Base-by-base conservation (phyloP, 164 flowering plant genomes). In the Berberis thunbergii region DNA sequence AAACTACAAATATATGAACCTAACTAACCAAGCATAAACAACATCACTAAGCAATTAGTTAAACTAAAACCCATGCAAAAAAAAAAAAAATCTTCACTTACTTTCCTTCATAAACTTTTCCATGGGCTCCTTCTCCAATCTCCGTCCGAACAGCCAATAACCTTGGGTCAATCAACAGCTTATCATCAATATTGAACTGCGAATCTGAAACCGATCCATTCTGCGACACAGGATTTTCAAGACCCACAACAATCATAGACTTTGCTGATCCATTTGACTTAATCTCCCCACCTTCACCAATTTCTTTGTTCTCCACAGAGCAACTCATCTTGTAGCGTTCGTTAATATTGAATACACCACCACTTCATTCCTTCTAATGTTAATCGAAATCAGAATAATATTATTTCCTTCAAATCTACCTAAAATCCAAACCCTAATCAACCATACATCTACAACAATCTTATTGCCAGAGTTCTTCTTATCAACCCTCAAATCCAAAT, bases 81-180 rank as follows among this genome's bases (percentile, higher is more conserved):
- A 2, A 13, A 3, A 55, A 55, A 55, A 2, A 55, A 55, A 26
- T 26, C 38, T 42, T 7, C 26, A 80, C 83, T 74, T 66, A 92
- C 98, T 86, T 92, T 75, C 98, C 98, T 79, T 86, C 81, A 64
- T 87, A 92, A 58, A 92, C 98, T 73, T 83, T 85, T 4, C 95
- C 96, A 77, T 92, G 98, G 63, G 98, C 96, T 64, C 98, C 98
- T 62, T 92, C 96, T 7, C 96, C 98, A 64, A 92, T 84, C 73
- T 92, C 86, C 2, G 86, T 65, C 12, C 92, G 92, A 62, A 87
- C 82, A 71, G 80, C 86, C 60, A 92, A 70, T 58, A 79, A 64
- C 44, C 81, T 89, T 0, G 96, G 96, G 66, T 92, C 89, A 46
- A 92, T 83, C 12, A 89, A 77, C 63, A 89, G 74, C 59, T 72